Base-by-base conservation (phyloP, 306 rosid genomes). In the Geum urbanum region DNA sequence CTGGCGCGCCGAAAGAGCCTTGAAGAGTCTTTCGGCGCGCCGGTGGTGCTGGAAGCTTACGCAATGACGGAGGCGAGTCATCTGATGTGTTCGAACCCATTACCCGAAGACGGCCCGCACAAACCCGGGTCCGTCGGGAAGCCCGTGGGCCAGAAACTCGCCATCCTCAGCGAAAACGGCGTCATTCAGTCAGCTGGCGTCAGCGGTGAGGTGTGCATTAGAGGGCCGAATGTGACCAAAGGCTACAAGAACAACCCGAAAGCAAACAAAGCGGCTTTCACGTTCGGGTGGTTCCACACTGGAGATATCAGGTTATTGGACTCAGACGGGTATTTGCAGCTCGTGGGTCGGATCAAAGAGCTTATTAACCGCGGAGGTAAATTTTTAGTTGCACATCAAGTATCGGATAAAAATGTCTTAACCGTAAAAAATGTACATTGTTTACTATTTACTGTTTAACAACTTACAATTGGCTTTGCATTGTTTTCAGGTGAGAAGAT, bases 11-110 rank as follows among this genome's bases (percentile, higher is more conserved):
- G n/a, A n/a, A n/a, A n/a, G n/a, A n/a, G n/a, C n/a, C 59, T 94
- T 1, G 97, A 94, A 77, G 85, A 80, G 49, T 53, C 89, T 0
- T 87, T 94, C 68, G 82, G 88, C 10, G 92, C 98, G 9, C 96
- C 98, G 22, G 98, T 90, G 22, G 98, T 90, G 44, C 71, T 94
- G 75, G 98, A 94, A 77, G 88, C 98, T 0, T 94, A 94, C 62
- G 98, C 98, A 1, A 94, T 94, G 98, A 94, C 98, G 0, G 98
- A 94, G 50, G 98, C 98, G 9, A 12, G 96, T 4, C 98, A 94
- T 86, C 66, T 79, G 0, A 90, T 90, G 98, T 47, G 85, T 0
- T 88, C 98, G 20, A 94, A 88, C 66, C 98, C 96, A 43, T 72
- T 94, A 41, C 96, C 95, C 32, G 82, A 81, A 37, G 84, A 90